Evolutionary conservation across 2,329 filamentous ascomycete genomes (phyloP), one percentile per base, ranked within the genome.

Genomic region (Colletotrichum cordylinicola): DNA sequence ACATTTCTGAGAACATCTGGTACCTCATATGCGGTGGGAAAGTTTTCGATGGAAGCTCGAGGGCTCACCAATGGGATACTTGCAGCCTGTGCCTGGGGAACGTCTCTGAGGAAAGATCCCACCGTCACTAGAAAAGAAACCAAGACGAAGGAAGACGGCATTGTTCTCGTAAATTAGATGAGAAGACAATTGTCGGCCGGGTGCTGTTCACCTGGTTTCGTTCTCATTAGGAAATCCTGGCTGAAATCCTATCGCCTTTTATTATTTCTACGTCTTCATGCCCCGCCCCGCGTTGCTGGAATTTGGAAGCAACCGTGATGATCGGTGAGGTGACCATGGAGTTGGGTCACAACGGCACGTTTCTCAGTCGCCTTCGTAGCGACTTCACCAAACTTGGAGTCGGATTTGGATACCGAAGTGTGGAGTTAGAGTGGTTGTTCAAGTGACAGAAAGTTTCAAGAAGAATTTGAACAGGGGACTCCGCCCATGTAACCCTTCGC

Each of bases 1-100:
- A 77, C 35, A 29, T 77, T 78, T 31, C 55, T 61, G 3, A 74
- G 3, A 21, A 12, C 16, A 24, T 24, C 37, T 5, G 60, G 72
- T 4, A 70, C 39, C 67, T 74, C 72, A 16, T 16, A 70, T 16
- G 70, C 60, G 13, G 56, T 72, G 9, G 62, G 33, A 7, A 24
- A 56, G 52, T 56, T 16, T 1, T 9, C 8, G 52, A 0, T 43
- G 8, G 9, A 43, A 43, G 39, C 39, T 43, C 39, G 39, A 43
- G 39, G 39, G 39, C 5, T 43, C 39, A 12, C 5, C 4, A n/a
- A 1, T 6, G n/a, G 55, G 24, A 58, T 58, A 4, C 13, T 58
- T 18, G 55, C 21, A 15, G 55, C 55, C 12, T 10, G 21, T 21
- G 15, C 24, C 10, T 8, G n/a, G 6, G 10, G n/a, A 48, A 13